Conservation (phyloP, 169 alveolate genomes). For the Plasmodium gonderi region DNA sequence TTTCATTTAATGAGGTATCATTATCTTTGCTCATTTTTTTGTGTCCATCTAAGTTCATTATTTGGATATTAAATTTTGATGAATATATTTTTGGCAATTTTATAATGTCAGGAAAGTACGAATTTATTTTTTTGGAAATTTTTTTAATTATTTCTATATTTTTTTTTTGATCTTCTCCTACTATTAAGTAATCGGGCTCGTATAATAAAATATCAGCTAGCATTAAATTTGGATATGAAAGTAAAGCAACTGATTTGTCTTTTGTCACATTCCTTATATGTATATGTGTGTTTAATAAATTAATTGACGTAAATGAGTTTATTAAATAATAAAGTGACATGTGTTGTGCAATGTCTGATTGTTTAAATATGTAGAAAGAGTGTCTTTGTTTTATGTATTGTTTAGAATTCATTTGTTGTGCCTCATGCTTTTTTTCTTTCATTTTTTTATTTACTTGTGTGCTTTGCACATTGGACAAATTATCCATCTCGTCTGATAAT, state of each 20-base stretch:
- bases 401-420: neutral
- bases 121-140: slow-evolving; percentile 47
- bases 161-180: slow-evolving; percentile 63
- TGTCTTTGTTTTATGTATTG: slow-evolving; percentile 22
- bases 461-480: neutral
- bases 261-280: slow-evolving; percentile 35
- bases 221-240: slow-evolving; percentile 74
- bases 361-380: slow-evolving; percentile 49
- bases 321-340: slow-evolving; percentile 56
- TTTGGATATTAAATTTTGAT: slow-evolving; percentile 35
- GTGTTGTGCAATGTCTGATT: slow-evolving; percentile 60
- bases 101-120: neutral
- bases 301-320: slow-evolving; percentile 60
- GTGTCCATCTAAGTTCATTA: slow-evolving; percentile 66
- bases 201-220: slow-evolving; percentile 58
- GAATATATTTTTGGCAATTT: slow-evolving; percentile 24
- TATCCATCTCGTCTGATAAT: neutral
- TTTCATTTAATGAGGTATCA: neutral
- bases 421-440: neutral
- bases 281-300: slow-evolving; percentile 37
- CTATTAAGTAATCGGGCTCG: slow-evolving; percentile 50
- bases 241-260: slow-evolving; percentile 38
- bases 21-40: slow-evolving; percentile 62
- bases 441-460: neutral
- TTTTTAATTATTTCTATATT: slow-evolving; percentile 51